phyloP scores from a whole-genome alignment of 139 green algal genomes.

The Pseudopediastrum boryanum region DNA sequence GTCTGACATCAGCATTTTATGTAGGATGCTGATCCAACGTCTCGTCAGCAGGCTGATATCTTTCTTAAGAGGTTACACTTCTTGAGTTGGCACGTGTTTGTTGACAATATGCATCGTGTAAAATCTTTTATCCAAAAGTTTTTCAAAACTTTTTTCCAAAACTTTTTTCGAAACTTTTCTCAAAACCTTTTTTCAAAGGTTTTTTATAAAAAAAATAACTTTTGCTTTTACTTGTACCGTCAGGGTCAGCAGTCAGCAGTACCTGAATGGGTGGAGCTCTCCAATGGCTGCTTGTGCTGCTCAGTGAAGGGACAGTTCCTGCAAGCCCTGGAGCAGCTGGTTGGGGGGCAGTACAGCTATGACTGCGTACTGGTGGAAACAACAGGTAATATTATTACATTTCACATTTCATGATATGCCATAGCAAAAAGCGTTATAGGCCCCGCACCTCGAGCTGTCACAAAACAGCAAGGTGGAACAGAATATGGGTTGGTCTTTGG shows the following conservation, averaged over 20 bases:
- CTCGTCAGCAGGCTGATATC: no score
- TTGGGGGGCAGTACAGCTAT: slow-evolving; percentile 52
- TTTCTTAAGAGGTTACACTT: no score
- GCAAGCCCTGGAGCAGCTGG: slow-evolving; percentile 44
- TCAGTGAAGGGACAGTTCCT: slow-evolving; percentile 94
- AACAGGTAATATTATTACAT: slow-evolving; percentile 54
- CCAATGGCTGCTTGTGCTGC: slow-evolving; percentile 98
- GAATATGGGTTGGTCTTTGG: neutral
- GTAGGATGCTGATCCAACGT: no score
- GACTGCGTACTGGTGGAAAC: slow-evolving; percentile 95
- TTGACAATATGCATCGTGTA: no score
- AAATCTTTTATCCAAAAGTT: no score
- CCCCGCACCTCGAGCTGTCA: neutral
- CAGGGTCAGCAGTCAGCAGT: slow-evolving; percentile 33
- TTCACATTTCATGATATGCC: neutral
- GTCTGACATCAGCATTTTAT: no score
- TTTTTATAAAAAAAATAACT: neutral
- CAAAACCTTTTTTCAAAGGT: neutral
- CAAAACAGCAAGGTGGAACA: neutral
- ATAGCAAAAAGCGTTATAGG: neutral
- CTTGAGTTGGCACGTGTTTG: no score
- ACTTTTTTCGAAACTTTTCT: neutral
- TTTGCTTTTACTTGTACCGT: slow-evolving; percentile 4
- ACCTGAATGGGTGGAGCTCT: slow-evolving; percentile 93
- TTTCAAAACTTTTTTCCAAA: no score